These are phyloP conservation scores for Phyllosticta paracitricarpa DNA, from an alignment of 2,329 filamentous ascomycete species.

Conservation along the genomic window DNA sequence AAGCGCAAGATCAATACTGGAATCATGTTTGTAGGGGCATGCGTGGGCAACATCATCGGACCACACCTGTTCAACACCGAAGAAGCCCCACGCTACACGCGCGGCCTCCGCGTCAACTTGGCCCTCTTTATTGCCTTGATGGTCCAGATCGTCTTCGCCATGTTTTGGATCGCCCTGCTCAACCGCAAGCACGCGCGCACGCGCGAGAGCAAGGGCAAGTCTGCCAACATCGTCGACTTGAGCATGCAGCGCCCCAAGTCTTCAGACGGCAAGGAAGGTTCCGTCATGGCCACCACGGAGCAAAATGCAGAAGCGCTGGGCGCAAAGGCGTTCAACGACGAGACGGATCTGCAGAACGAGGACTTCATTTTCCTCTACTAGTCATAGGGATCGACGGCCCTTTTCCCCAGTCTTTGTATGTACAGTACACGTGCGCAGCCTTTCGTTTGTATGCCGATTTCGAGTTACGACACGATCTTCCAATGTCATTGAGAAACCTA, in stretches of 20 bases:
- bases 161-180: conserved; percentile 41
- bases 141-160: conserved; percentile 36
- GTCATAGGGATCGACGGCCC: background rate
- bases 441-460: too few species aligned
- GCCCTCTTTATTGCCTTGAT: conserved; percentile 51
- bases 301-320: conserved; percentile 22
- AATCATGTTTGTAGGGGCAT: conserved; percentile 55
- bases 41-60: conserved; percentile 56
- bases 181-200: conserved; percentile 46
- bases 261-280: conserved; percentile 23
- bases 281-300: background rate
- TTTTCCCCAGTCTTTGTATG: too few species aligned
- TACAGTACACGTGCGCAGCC: too few species aligned
- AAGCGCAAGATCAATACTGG: conserved; percentile 59
- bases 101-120: conserved; percentile 51
- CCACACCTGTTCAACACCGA: conserved; percentile 54
- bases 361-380: conserved; percentile 53
- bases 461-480: background rate
- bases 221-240: conserved; percentile 46
- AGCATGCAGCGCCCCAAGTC: conserved; percentile 47
- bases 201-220: conserved; percentile 51
- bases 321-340: conserved; percentile 44
- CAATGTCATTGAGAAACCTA: background rate
- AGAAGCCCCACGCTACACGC: conserved; percentile 48
- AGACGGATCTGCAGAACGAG: conserved; percentile 52